These are phyloP conservation scores for Perkinsus marinus DNA, from an alignment of 169 alveolate species.

Conservation along the genomic window DNA sequence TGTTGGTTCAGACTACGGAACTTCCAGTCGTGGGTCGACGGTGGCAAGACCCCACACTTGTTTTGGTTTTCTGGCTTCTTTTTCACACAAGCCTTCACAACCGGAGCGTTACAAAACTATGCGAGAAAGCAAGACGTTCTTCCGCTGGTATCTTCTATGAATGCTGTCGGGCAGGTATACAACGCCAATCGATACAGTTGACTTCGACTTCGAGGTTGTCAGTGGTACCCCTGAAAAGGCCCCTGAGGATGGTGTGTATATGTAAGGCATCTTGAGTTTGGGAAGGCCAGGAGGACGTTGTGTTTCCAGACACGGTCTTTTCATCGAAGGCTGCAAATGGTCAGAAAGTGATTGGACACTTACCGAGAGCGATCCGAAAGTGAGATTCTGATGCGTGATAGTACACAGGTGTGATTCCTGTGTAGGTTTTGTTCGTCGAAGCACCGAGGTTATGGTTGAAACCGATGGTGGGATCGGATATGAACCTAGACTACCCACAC, in stretches of 20 bases:
- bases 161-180: neutral
- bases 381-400: neutral
- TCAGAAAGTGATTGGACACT: neutral
- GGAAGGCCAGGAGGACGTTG: neutral
- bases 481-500: neutral
- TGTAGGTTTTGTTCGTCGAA: neutral
- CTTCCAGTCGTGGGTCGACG: constrained; percentile 64
- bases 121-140: constrained; percentile 55
- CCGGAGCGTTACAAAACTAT: constrained; percentile 64
- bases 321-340: constrained; percentile 70
- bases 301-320: constrained; percentile 46
- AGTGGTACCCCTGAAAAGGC: neutral
- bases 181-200: constrained; percentile 39
- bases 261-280: neutral
- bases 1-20: neutral
- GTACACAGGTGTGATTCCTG: neutral
- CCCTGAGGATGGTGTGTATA: neutral
- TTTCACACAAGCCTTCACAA: constrained; percentile 65
- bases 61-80: constrained; percentile 64
- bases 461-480: neutral
- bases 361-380: neutral
- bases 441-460: neutral
- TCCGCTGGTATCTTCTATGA: too few species aligned
- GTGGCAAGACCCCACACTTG: constrained; percentile 57
- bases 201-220: constrained; percentile 49